Evolutionary conservation across 352 stramenopile genomes (phyloP).

Genomic region (Pythium aphanidermatum): DNA sequence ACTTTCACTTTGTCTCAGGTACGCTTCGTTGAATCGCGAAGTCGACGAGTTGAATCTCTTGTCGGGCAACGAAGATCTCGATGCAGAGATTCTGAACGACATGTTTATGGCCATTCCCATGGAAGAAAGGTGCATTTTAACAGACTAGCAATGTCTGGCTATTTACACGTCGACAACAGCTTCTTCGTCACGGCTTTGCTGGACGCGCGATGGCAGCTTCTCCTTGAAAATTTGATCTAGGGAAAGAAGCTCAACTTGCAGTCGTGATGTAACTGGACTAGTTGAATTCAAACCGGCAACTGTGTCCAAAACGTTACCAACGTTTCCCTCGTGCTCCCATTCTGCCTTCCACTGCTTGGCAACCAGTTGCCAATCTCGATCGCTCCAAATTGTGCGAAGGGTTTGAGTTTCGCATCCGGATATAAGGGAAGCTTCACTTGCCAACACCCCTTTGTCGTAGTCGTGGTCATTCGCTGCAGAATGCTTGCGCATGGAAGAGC

Average conservation of each 20-base stretch:
- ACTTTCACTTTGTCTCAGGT: constrained; percentile 10
- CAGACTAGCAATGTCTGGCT: not conserved
- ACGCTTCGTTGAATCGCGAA: constrained; percentile 32
- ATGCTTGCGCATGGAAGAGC: too few species aligned
- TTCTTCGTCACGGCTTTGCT: constrained; percentile 62
- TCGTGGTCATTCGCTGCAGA: not conserved
- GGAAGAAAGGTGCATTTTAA: constrained; percentile 21
- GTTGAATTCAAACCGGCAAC: constrained; percentile 23
- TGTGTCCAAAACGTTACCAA: constrained; percentile 21
- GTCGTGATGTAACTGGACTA: constrained; percentile 16
- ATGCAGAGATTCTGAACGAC: constrained; percentile 31
- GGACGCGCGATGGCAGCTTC: constrained; percentile 58
- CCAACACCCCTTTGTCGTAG: not conserved
- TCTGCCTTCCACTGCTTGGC: constrained; percentile 23
- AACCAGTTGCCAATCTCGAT: constrained; percentile 20
- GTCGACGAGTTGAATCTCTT: constrained; percentile 33
- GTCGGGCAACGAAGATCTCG: constrained; percentile 23
- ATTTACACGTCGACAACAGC: constrained; percentile 62
- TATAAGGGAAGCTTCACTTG: not conserved
- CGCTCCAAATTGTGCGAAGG: constrained; percentile 15
- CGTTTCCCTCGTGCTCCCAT: constrained; percentile 25
- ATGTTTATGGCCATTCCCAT: constrained; percentile 42
- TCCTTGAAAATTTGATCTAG: constrained; percentile 74
- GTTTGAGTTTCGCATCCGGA: not conserved
- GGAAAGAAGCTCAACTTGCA: constrained; percentile 24